phyloP scores from a whole-genome alignment of 257 asterid genomes.

The Capsicum chinense region DNA sequence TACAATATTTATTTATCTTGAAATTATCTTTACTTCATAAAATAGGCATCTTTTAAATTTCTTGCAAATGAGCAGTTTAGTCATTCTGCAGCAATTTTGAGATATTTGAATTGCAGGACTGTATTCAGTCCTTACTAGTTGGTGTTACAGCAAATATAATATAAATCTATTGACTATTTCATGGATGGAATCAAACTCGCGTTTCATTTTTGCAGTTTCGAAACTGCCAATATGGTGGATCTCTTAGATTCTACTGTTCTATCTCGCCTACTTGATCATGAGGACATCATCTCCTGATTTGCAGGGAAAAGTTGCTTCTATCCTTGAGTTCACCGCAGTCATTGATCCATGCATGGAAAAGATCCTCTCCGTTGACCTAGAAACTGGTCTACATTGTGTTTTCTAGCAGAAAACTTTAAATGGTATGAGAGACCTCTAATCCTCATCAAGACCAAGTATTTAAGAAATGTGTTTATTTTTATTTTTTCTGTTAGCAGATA shows the following conservation, averaged over 20 bases:
- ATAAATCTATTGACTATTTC: slow-evolving; percentile 18
- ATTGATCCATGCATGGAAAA: slow-evolving; percentile 48
- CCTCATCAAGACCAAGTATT: slow-evolving; percentile 9
- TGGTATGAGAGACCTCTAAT: slow-evolving; percentile 46
- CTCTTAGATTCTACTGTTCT: slow-evolving; percentile 59
- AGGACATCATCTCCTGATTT: slow-evolving; percentile 60
- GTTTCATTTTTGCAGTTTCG: slow-evolving; percentile 49
- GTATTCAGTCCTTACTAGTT: slow-evolving; percentile 8
- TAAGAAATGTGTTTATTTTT: slow-evolving; percentile 22
- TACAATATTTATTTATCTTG: not conserved
- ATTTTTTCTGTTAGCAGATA: not conserved
- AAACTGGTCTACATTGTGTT: slow-evolving; percentile 65
- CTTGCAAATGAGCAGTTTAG: slow-evolving; percentile 9
- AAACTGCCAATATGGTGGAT: slow-evolving; percentile 40
- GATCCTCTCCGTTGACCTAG: slow-evolving; percentile 55
- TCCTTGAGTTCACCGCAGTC: slow-evolving; percentile 61
- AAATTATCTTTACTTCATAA: not conserved
- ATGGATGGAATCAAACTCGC: slow-evolving; percentile 27
- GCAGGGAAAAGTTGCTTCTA: slow-evolving; percentile 80
- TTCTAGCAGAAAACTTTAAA: slow-evolving; percentile 57
- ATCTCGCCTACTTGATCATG: slow-evolving; percentile 64
- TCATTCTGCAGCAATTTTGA: slow-evolving; percentile 1
- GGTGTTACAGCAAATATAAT: slow-evolving; percentile 14
- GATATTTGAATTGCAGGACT: not conserved
- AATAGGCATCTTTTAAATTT: not conserved